Conservation (phyloP, 495 filamentous ascomycete genomes). For the Aspergillus cristatus region DNA sequence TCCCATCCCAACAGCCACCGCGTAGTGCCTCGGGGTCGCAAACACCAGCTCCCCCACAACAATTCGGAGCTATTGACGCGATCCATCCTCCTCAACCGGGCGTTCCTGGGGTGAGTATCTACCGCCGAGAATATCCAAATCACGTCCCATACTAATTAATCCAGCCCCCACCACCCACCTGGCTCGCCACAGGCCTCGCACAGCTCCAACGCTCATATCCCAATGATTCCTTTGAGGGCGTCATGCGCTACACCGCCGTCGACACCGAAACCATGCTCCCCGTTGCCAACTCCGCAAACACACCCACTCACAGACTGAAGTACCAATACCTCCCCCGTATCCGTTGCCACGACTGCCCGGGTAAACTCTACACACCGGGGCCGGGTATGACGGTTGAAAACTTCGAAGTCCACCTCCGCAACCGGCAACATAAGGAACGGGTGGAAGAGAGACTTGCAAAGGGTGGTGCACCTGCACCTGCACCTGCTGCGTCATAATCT, state of each 20-base stretch:
- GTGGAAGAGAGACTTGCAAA: conserved; percentile 49
- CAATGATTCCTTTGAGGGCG: conserved; percentile 70
- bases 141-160: conserved; percentile 6
- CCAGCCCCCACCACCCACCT: conserved; percentile 69
- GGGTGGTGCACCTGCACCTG: too few species aligned
- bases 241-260: conserved; percentile 78
- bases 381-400: conserved; percentile 77
- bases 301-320: conserved; percentile 45
- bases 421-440: conserved; percentile 63
- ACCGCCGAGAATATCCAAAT: too few species aligned
- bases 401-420: conserved; percentile 84
- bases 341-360: conserved; percentile 81
- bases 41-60: conserved; percentile 31
- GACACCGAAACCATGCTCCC: conserved; percentile 54
- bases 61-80: conserved; percentile 57
- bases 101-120: conserved; percentile 51
- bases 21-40: conserved; percentile 21
- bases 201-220: conserved; percentile 57
- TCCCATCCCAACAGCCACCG: conserved; percentile 32
- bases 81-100: conserved; percentile 46
- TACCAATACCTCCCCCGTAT: conserved; percentile 78
- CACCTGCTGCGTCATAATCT: too few species aligned
- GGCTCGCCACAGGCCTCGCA: conserved; percentile 61
- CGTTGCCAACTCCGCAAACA: conserved; percentile 37
- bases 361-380: conserved; percentile 84